Base-by-base conservation (phyloP, 2,329 filamentous ascomycete genomes). In the Exophiala viscosa region DNA sequence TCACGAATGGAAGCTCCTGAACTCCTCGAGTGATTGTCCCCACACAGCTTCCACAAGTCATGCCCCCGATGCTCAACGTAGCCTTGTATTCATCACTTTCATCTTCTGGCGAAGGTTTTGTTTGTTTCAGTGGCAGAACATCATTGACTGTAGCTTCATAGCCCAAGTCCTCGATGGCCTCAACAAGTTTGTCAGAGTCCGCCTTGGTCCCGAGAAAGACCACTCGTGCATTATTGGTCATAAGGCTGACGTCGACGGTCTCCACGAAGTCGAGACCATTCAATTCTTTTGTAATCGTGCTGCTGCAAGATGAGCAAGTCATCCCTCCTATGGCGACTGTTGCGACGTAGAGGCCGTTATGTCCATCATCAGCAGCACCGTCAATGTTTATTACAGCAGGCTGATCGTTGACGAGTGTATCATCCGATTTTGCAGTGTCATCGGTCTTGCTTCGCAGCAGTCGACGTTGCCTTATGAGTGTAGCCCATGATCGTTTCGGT, bases 281-380 rank as follows among this genome's bases (percentile, higher is more conserved):
- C 34, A 90, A 67, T 57, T 80, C 79, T 5, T 77, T 70, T 10
- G 79, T 83, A 60, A 90, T 81, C 35, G 76, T 75, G 63, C 84
- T 84, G 48, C 77, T 77, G 63, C 87, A 90, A 10, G 84, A 78
- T 11, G 83, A 81, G 65, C 87, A 90, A 3, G 83, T 88, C 86
- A 90, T 89, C 47, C 86, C 86, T 23, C 78, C 81, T 36, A 90
- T 77, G 15, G 83, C 71, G 13, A 77, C 42, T 9, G 54, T 48
- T 7, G 59, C 59, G 15, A 55, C 45, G 45, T 59, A 60, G 13
- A 45, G 18, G 9, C 15, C 11, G 17, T 18, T n/a, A 31, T 41
- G 17, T 31, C 32, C 52, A 18, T 51, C 38, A 15, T 53, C 18
- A 15, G n/a, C 9, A 31, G 52, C 14, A 32, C 50, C 50, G 18